Evolutionary conservation across 1,284 basidiomycete genomes (phyloP).

Genomic region (Naganishia sp.): DNA sequence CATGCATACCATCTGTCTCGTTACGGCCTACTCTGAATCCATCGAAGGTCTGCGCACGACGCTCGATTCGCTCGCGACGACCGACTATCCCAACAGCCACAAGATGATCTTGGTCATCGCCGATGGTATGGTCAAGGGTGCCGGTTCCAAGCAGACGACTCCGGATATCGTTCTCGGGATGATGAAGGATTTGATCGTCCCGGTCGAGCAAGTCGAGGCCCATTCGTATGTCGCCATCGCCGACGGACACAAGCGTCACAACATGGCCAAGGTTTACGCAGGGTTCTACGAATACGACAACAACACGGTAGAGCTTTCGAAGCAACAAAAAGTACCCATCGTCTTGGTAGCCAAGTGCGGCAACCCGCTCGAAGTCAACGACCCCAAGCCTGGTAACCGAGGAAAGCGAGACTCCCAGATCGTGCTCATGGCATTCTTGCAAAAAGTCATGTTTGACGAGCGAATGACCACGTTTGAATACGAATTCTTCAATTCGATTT

Average conservation of each 20-base stretch:
- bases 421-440: slow-evolving; percentile 94
- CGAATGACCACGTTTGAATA: slow-evolving; percentile 99
- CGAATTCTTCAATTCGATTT: slow-evolving; percentile 97
- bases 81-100: slow-evolving; percentile 98
- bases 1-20: slow-evolving; percentile 89
- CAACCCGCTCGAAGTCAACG: slow-evolving; percentile 82
- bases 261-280: slow-evolving; percentile 98
- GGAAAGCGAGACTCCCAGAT: slow-evolving; percentile 99
- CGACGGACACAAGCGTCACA: slow-evolving; percentile 97
- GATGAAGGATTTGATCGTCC: slow-evolving; percentile 96
- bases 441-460: slow-evolving; percentile 99
- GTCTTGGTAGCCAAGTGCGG: slow-evolving; percentile 92
- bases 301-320: slow-evolving; percentile 83
- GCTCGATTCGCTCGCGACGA: slow-evolving; percentile 94
- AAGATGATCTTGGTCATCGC: slow-evolving; percentile 94
- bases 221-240: slow-evolving; percentile 98
- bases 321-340: slow-evolving; percentile 96
- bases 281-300: slow-evolving; percentile 97
- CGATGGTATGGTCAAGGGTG: slow-evolving; percentile 97
- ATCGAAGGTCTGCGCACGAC: slow-evolving; percentile 96
- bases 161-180: slow-evolving; percentile 93
- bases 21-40: slow-evolving; percentile 98
- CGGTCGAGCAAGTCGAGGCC: slow-evolving; percentile 81
- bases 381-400: slow-evolving; percentile 94
- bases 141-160: slow-evolving; percentile 80